Conservation (phyloP, 2,329 filamentous ascomycete genomes). For the Colletotrichum shisoi region DNA sequence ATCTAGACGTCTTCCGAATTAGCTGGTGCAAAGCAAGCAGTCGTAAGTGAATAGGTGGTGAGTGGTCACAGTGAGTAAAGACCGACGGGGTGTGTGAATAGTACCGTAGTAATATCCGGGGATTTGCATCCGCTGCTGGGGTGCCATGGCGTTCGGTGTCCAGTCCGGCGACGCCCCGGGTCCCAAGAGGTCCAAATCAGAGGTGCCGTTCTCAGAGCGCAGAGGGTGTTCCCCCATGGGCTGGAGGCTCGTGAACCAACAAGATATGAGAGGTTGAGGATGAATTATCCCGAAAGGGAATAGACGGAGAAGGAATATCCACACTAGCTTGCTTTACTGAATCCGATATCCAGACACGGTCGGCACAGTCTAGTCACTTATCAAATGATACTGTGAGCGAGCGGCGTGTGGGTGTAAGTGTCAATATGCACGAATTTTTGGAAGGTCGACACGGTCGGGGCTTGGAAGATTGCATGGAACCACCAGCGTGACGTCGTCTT, state of each 20-base stretch:
- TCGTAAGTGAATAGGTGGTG: neutral
- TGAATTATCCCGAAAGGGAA: neutral
- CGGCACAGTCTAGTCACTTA: conserved; percentile 13
- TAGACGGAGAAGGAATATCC: conserved; percentile 3
- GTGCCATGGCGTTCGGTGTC: conserved; percentile 31
- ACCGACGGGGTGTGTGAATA: conserved; percentile 11
- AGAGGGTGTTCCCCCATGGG: neutral
- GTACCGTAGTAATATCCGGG: conserved; percentile 64
- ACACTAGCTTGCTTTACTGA: neutral
- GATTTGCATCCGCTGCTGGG: conserved; percentile 48
- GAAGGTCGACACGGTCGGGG: neutral
- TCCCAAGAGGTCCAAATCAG: conserved; percentile 6
- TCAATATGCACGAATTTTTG: conserved; percentile 5
- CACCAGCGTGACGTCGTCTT: conserved; percentile 18
- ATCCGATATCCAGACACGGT: conserved; percentile 23
- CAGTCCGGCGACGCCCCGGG: neutral
- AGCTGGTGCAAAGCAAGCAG: neutral
- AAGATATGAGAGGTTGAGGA: neutral
- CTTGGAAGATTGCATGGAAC: conserved; percentile 7
- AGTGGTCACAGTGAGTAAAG: neutral
- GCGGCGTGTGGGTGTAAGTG: conserved; percentile 11
- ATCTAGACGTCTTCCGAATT: conserved; percentile 50
- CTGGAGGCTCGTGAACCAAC: neutral
- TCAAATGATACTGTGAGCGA: conserved; percentile 11
- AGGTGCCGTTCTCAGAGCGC: neutral